These are phyloP conservation scores for Clavispora santaluciae DNA, from an alignment of 805 yeast species.

Conservation along the genomic window DNA sequence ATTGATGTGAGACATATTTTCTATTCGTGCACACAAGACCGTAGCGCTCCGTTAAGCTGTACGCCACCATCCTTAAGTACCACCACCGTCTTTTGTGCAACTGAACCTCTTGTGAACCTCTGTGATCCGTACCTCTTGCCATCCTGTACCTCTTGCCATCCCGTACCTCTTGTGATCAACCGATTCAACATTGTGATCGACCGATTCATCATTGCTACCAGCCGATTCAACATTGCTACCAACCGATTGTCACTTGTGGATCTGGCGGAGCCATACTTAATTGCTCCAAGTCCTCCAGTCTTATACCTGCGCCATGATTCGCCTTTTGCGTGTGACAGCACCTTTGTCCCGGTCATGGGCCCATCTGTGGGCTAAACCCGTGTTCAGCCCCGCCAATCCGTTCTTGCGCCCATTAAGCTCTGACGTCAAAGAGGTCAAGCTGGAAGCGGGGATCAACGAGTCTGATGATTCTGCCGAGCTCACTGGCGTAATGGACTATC, in stretches of 20 bases:
- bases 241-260: too few species aligned
- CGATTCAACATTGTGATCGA: too few species aligned
- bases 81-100: too few species aligned
- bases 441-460: constrained; percentile 26
- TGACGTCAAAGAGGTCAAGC: constrained; percentile 29
- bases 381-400: background rate
- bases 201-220: too few species aligned
- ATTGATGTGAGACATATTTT: constrained; percentile 29
- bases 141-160: background rate
- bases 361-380: background rate
- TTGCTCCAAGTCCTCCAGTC: too few species aligned
- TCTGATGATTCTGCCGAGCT: constrained; percentile 29
- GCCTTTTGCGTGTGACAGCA: background rate
- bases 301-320: background rate
- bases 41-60: background rate
- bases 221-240: too few species aligned
- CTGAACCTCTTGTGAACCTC: too few species aligned
- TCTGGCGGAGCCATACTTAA: too few species aligned
- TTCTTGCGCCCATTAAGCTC: constrained; percentile 4
- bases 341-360: background rate
- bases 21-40: background rate
- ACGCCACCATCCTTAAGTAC: background rate
- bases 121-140: too few species aligned
- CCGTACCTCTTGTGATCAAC: too few species aligned
- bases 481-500: constrained; percentile 38